Conservation (phyloP, 2,329 filamentous ascomycete species). For the Ophiosphaerella korrae region DNA sequence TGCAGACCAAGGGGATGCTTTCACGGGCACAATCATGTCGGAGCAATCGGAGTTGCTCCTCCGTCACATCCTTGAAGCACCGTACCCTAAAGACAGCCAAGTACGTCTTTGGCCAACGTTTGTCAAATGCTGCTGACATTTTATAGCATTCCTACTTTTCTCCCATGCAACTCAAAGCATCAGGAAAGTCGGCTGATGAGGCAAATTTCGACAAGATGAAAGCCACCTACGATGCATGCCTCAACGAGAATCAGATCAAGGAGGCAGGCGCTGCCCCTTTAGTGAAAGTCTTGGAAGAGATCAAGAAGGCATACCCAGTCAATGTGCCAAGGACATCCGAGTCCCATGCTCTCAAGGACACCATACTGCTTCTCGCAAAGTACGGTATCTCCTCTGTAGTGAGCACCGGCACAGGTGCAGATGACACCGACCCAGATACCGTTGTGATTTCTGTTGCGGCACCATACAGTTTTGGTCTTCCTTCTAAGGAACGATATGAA, state of each 20-base stretch:
- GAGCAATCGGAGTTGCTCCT: slow-evolving; percentile 65
- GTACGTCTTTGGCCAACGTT: slow-evolving; percentile 9
- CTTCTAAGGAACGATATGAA: slow-evolving; percentile 45
- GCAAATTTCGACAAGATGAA: slow-evolving; percentile 71
- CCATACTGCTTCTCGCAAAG: slow-evolving; percentile 54
- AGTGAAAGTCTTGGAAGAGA: slow-evolving; percentile 58
- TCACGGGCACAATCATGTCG: slow-evolving; percentile 65
- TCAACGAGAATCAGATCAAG: slow-evolving; percentile 64
- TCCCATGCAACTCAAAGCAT: slow-evolving; percentile 35
- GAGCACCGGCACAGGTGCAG: slow-evolving; percentile 42
- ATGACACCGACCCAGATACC: slow-evolving; percentile 61
- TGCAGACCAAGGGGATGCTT: slow-evolving; percentile 65
- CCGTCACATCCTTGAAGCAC: slow-evolving; percentile 66
- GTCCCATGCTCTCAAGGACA: slow-evolving; percentile 46
- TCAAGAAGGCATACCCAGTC: slow-evolving; percentile 43
- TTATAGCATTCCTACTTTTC: slow-evolving; percentile 58
- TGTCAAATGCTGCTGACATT: background rate
- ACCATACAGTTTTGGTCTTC: slow-evolving; percentile 54
- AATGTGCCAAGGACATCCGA: background rate
- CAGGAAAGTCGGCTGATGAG: slow-evolving; percentile 56
- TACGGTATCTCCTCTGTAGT: slow-evolving; percentile 49
- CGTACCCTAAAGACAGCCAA: slow-evolving; percentile 50
- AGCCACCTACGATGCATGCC: slow-evolving; percentile 67
- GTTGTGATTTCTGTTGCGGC: slow-evolving; percentile 56
- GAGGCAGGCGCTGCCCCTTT: slow-evolving; percentile 63